These are phyloP conservation scores for Cladorrhinum samala DNA, from an alignment of 495 filamentous ascomycete species.

Conservation along the genomic window DNA sequence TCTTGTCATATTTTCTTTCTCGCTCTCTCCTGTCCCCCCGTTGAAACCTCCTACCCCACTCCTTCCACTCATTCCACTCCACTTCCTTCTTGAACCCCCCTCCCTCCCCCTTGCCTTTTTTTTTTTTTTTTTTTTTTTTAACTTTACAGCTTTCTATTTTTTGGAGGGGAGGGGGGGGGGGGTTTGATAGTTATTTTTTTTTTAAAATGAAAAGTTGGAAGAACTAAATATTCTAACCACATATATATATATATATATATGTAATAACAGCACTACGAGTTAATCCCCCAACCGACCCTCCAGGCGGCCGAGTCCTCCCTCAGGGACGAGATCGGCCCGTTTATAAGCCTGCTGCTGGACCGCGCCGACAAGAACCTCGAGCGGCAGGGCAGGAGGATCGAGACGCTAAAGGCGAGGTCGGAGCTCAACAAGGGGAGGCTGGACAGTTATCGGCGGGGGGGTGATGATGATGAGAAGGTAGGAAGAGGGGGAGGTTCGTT, in stretches of 20 bases:
- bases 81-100: too few species aligned
- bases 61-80: too few species aligned
- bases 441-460: slow-evolving; percentile 12
- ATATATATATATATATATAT: background rate
- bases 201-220: too few species aligned
- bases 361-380: slow-evolving; percentile 43
- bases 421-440: slow-evolving; percentile 44
- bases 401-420: slow-evolving; percentile 41
- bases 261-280: slow-evolving; percentile 41
- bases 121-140: too few species aligned
- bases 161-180: too few species aligned
- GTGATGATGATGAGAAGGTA: background rate
- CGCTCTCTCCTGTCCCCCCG: background rate
- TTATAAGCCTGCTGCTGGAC: slow-evolving; percentile 40
- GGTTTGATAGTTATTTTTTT: too few species aligned
- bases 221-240: background rate
- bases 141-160: too few species aligned
- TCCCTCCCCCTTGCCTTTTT: too few species aligned
- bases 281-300: slow-evolving; percentile 45
- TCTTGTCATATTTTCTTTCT: background rate
- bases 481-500: slow-evolving; percentile 2
- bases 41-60: background rate
- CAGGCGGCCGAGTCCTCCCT: slow-evolving; percentile 43
- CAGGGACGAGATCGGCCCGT: slow-evolving; percentile 45
- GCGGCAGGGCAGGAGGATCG: slow-evolving; percentile 39